phyloP scores from a whole-genome alignment of 768 basidiomycete species.

The Kwoniella mangroviensis region DNA sequence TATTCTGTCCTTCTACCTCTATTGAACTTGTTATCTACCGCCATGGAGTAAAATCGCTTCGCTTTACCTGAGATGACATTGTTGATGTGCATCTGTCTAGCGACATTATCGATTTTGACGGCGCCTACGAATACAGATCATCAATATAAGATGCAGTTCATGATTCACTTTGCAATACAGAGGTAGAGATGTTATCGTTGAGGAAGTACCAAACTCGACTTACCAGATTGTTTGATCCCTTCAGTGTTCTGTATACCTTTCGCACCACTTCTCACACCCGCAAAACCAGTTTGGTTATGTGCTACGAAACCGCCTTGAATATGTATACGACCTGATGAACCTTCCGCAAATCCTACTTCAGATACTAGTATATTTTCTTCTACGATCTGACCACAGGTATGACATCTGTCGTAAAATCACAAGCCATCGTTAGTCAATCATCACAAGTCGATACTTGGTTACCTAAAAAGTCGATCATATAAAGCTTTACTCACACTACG shows the following conservation, averaged over 20 bases:
- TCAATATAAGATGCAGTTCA: neutral
- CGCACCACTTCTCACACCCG: constrained; percentile 34
- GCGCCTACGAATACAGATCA: constrained; percentile 64
- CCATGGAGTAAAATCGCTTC: constrained; percentile 85
- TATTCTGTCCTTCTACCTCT: constrained; percentile 90
- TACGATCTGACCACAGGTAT: constrained; percentile 77
- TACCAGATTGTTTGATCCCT: constrained; percentile 43
- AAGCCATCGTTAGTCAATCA: neutral
- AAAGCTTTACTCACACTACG: constrained; percentile 23
- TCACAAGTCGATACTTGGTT: neutral
- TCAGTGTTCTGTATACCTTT: constrained; percentile 32
- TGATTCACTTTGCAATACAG: neutral
- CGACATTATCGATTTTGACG: constrained; percentile 80
- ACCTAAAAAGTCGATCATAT: neutral
- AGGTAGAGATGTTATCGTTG: neutral
- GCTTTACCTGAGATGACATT: constrained; percentile 74
- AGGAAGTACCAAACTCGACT: constrained; percentile 19
- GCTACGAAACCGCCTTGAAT: constrained; percentile 92
- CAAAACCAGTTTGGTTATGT: constrained; percentile 69
- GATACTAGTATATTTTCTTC: constrained; percentile 93
- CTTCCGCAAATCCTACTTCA: constrained; percentile 95
- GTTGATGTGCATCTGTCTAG: constrained; percentile 55
- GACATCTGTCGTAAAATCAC: constrained; percentile 29
- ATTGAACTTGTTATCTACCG: constrained; percentile 89
- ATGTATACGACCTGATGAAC: constrained; percentile 86